Evolutionary conservation across 208 protist genomes (phyloP), one percentile per base, ranked within the genome.

Genomic region (Trypanosoma caninum): DNA sequence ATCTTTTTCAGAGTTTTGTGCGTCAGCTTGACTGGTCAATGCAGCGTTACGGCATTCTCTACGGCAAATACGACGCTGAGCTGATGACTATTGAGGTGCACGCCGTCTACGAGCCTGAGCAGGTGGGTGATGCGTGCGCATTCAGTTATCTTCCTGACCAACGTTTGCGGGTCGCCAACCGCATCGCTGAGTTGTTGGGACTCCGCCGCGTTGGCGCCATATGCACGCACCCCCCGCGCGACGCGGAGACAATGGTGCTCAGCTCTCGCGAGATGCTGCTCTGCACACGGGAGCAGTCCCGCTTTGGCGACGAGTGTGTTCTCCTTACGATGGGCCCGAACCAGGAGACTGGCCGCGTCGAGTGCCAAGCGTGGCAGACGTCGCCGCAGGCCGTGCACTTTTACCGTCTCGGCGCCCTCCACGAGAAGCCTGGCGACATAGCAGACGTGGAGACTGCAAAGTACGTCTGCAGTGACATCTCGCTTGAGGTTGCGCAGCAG

Each of bases 1-100:
- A 89, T 60, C 78, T 96, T 3, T 94, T 96, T 59, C 84, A 96
- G 59, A 93, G 72, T 42, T 96, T 88, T 59, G 77, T 82, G 34
- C 69, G 69, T 1, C 75, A 82, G 59, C 66, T 86, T 47, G 74
- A 87, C 45, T 92, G 87, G 84, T 68, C 75, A 23, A 20, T 93
- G 65, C 82, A 93, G 71, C 82, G 86, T 11, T 92, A 91, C 66
- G 90, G 84, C 30, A 78, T 94, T 35, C 65, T 96, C 30, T 96
- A 96, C 70, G 90, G 90, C 34, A 72, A 53, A 8, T 87, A 84
- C 69, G 76, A 91, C 41, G 59, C 20, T 10, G 59, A 40, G 1
- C 47, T 42, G 9, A 55, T 67, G 22, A 72, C 61, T 9, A 46
- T 94, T 16, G 82, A 93, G 59, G 80, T 91, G 50, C 90, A 96